Evolutionary conservation across 306 rosid genomes (phyloP).

Genomic region (Cajanus cajan): DNA sequence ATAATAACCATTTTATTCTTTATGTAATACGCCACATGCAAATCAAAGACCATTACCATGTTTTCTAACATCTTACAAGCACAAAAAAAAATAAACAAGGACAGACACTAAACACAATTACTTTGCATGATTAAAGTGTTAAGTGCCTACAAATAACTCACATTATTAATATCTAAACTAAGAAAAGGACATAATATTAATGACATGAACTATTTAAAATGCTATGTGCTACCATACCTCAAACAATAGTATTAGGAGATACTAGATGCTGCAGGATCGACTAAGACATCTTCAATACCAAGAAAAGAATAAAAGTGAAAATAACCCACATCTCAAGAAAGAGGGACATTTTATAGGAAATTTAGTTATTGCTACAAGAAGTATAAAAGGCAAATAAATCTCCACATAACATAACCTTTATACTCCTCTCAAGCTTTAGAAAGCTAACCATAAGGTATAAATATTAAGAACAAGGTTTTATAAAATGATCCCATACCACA

Average conservation of each 20-base stretch:
- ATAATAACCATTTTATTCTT: background rate
- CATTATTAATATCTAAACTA: conserved; percentile 4
- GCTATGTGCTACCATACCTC: background rate
- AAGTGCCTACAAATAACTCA: background rate
- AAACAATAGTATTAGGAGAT: background rate
- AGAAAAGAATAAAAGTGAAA: background rate
- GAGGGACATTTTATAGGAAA: background rate
- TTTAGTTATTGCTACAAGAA: background rate
- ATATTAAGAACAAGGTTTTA: background rate
- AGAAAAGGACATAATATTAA: background rate
- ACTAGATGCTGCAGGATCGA: background rate
- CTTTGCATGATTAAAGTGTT: background rate
- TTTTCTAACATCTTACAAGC: background rate
- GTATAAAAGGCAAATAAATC: background rate
- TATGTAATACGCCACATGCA: background rate
- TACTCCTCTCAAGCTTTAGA: background rate
- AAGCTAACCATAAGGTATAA: conserved; percentile 1
- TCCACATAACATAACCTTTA: background rate
- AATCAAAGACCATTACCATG: background rate
- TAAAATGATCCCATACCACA: too few species aligned
- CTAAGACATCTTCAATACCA: background rate
- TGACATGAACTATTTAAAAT: background rate
- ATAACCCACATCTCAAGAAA: background rate
- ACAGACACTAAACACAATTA: background rate
- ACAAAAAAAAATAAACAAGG: background rate